Evolutionary conservation across 2,329 filamentous ascomycete species (phyloP), one percentile per base, ranked within the genome.

Genomic region (Fusarium verticillioides): DNA sequence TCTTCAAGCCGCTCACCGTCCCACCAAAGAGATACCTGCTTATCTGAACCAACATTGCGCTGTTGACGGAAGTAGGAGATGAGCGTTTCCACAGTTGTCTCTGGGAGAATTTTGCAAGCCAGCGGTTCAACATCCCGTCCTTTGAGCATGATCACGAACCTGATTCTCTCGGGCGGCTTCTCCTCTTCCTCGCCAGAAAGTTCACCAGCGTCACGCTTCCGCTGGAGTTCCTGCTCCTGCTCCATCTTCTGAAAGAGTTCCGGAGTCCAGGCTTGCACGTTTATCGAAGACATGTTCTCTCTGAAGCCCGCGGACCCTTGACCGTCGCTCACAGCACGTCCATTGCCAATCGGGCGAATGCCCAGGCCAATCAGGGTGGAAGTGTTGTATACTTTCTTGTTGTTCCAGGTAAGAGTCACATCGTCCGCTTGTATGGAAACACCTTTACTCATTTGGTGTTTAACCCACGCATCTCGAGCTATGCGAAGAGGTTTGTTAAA

Each of bases 341-440:
- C 81, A 18, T 78, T 77, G 10, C 70, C 78, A 16, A 83, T 80
- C 0, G 85, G 83, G 13, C 83, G 79, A 50, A 96, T 87, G 11
- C 91, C 91, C 11, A 97, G 83, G 53, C 88, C 91, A 60, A 87
- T 86, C 66, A 94, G 91, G 3, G 92, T 95, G 9, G 93, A 94
- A n/a, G 89, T 88, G 72, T 93, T 90, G 79, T 93, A 97, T 7
- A 97, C 82, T 66, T 90, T 89, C 65, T 89, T 89, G 32, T 89
- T 88, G 71, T 91, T 91, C 92, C 94, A 97, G 0, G 94, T 96
- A 62, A 98, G 87, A 76, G 96, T 92, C 23, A 97, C 84, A 2
- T 85, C 83, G 6, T 87, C 84, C 23, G 5, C 80, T 74, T 59
- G 23, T 37, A 5, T 81, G 72, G 12, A 86, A 76, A 15, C 75